Evolutionary conservation across 108 stramenopile genomes (phyloP).

Genomic region (Nannochloropsis oceanica): DNA sequence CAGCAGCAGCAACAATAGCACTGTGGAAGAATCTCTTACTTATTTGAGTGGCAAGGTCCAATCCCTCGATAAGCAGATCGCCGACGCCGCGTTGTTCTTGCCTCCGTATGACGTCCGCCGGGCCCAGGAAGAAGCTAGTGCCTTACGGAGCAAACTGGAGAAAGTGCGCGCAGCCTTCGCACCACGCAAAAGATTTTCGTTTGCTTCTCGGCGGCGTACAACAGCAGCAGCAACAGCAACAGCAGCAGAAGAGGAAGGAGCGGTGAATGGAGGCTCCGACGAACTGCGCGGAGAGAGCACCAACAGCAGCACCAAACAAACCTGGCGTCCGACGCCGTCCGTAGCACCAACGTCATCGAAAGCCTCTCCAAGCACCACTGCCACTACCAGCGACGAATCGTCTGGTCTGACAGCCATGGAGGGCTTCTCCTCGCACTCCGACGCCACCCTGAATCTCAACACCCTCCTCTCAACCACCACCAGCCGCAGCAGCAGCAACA

Average conservation of each 20-base stretch:
- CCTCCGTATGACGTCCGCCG: slow-evolving; percentile 39
- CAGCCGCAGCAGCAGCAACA: not conserved
- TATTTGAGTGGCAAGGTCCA: not conserved
- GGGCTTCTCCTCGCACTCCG: not conserved
- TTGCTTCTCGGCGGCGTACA: not conserved
- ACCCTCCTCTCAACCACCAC: not conserved
- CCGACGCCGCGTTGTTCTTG: slow-evolving; percentile 28
- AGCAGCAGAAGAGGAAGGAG: not conserved
- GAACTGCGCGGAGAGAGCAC: not conserved
- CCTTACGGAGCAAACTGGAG: slow-evolving; percentile 8
- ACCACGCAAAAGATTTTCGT: slow-evolving; percentile 25
- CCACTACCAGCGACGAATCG: not conserved
- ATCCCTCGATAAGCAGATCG: slow-evolving; percentile 20
- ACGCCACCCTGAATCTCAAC: not conserved
- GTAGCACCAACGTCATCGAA: not conserved
- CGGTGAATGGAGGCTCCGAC: not conserved
- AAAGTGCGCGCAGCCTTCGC: slow-evolving; percentile 26
- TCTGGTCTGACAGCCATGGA: not conserved
- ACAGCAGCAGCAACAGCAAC: not conserved
- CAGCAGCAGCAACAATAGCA: not conserved
- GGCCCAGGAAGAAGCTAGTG: slow-evolving; percentile 21
- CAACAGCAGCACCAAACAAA: not conserved
- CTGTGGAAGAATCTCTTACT: not conserved
- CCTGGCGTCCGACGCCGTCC: not conserved
- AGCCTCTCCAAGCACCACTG: not conserved